Base-by-base conservation (phyloP, 345 rosid genomes). In the Brassica incana region DNA sequence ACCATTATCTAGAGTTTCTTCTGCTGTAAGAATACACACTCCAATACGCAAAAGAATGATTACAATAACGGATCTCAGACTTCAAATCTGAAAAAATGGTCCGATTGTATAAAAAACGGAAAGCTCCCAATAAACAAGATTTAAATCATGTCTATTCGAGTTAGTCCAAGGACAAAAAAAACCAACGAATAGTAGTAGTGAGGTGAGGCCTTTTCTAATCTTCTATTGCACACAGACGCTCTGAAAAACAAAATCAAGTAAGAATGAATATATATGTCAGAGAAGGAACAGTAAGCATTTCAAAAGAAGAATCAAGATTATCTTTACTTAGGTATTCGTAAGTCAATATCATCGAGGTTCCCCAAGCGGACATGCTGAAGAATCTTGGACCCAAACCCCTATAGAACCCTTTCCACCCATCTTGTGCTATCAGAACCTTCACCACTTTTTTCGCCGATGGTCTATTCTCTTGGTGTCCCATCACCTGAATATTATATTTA, bases 361-460 rank as follows among this genome's bases (percentile, higher is more conserved):
- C 99, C 99, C 99, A 91, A 69, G 98, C 95, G 12, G 99, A 96
- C 93, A 89, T 96, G 87, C 97, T 92, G 88, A 96, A 85, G 83
- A 96, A 90, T 83, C 99, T 88, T 16, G 99, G 98, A 50, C 98
- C 98, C 72, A 92, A 77, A 64, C 99, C 99, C 84, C 93, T 85
- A 67, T 96, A 92, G 50, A 96, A 83, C 59, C 98, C 99, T 80
- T 85, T 87, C 95, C 97, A 93, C n/a, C 99, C 97, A 75, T 93
- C 94, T 72, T 93, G 97, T 78, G 88, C 84, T 7, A 93, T 87
- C 85, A 93, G 84, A 75, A 74, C 84, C 79, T 81, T 91, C 69
- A 90, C 90, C 67, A 93, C 95, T 74, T 88, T 83, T 75, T 83
- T 88, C 3, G 95, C 86, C 14, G 95, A 88, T 50, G 88, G 88